Evolutionary conservation across 2,329 filamentous ascomycete genomes (phyloP), one percentile per base, ranked within the genome.

Genomic region (Penicillium sp.): DNA sequence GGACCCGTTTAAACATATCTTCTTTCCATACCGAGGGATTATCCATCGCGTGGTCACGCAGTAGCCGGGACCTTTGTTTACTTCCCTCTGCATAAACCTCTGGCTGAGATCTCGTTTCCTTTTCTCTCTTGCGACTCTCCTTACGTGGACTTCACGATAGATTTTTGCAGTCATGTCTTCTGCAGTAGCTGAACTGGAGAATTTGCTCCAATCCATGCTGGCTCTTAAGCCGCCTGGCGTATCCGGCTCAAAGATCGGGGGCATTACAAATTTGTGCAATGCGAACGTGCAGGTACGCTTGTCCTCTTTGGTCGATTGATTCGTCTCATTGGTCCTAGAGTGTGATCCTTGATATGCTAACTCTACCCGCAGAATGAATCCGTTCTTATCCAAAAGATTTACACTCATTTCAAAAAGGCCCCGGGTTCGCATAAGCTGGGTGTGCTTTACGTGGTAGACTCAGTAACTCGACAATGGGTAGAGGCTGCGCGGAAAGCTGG

Each of bases 371-470:
- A 97, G 94, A 93, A 89, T 76, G 93, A 97, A 79, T 94, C 91
- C 51, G 86, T 92, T 67, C 86, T 99, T 70, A 90, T 97, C 67
- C 91, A 96, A 75, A 97, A 96, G 75, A 88, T 99, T 70, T 96
- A 90, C 78, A 95, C 92, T 63, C 92, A 97, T 71, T 95, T 97
- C 83, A 96, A 95, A 77, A 96, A 94, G 77, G 88, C 92, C 64
- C 90, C 91, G 57, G 86, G 86, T 73, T 96, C 91, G 73, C 93
- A 99, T 84, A 99, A 99, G 79, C 84, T 99, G 76, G 94, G 94
- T 78, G 92, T 97, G 71, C 87, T 99, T 79, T 99, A 99, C 87
- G 92, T 97, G 79, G 90, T 99, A 92, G 94, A 99, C 83, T 96
- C 93, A 81, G 92, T 99, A 84, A 93, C 92, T 75, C 91, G 94